Evolutionary conservation across 306 rosid genomes (phyloP), one percentile per base, ranked within the genome.

Genomic region (Castanea crenata): DNA sequence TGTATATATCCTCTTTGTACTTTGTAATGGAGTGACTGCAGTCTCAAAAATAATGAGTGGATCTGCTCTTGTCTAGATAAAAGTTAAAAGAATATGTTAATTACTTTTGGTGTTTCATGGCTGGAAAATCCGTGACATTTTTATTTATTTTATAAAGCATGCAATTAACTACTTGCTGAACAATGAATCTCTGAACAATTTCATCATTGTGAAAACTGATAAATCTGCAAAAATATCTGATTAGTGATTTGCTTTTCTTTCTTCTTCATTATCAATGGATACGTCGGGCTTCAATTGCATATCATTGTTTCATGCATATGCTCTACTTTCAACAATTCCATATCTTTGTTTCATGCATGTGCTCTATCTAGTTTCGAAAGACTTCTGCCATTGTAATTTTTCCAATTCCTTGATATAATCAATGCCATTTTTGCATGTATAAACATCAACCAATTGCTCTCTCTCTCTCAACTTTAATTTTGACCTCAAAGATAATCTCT

Each of bases 1-100:
- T 23, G 5, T 34, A 34, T 34, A 34, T 38, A 75, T 70, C 29
- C 57, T 63, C 79, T 44, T 51, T 18, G 74, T 70, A 69, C 55
- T 83, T 69, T 62, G 29, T 11, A 79, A 52, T 32, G 84, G 88
- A 78, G 88, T 83, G 87, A 80, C 83, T 76, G 86, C 88, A 83
- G 89, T 90, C 92, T 90, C 86, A 71, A 81, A n/a, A 90, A 85
- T 87, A 89, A 92, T 90, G 93, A 92, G 90, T 74, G 72, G 81
- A 85, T 83, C 86, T n/a, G n/a, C n/a, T 77, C 87, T 83, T 78
- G 80, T 88, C 85, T 71, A 69, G 83, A 76, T 79, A 86, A 88
- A 87, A 87, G 87, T 74, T 71, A 78, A 69, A n/a, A 86, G 70
- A 76, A 61, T 41, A 41, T 79, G 9, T 55, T 59, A 82, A 72